Percentiles rank a stretch among this genome's conserved stretches.
Evolutionary conservation across 148 eudicot species (phyloP).

Genomic region (Agrostemma githago): DNA sequence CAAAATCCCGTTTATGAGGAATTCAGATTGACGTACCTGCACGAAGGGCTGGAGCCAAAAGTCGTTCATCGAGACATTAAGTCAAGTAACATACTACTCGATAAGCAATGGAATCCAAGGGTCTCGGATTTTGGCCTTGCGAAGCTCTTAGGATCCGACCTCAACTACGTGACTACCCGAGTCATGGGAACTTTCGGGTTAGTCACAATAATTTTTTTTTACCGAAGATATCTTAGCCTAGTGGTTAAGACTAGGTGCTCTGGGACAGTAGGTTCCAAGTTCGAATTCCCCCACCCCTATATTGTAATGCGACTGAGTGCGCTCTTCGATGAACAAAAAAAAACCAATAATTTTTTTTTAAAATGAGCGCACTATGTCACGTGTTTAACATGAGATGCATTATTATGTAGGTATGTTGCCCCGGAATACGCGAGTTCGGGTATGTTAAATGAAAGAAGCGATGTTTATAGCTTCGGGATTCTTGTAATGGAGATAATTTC

Average conservation of each 20-base stretch:
- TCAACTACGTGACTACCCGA: conserved; percentile 72
- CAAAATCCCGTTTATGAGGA: conserved; percentile 2
- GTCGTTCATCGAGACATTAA: conserved; percentile 91
- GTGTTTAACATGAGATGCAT: background rate
- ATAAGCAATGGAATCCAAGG: conserved; percentile 72
- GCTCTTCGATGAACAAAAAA: too few relatives aligned
- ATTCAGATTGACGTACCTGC: conserved; percentile 74
- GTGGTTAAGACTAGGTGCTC: too few relatives aligned
- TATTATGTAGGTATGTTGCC: conserved; percentile 71
- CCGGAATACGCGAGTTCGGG: conserved; percentile 96
- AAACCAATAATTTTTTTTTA: too few relatives aligned
- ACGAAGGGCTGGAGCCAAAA: conserved; percentile 92
- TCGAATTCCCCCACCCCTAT: too few relatives aligned
- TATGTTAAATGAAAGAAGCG: conserved; percentile 89
- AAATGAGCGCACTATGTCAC: too few relatives aligned
- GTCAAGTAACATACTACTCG: conserved; percentile 87
- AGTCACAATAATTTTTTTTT: conserved; percentile 13
- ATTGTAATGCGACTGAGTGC: too few relatives aligned
- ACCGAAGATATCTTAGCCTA: too few relatives aligned
- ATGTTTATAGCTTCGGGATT: conserved; percentile 87
- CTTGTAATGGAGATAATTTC: conserved; percentile 83
- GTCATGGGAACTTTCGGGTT: conserved; percentile 97
- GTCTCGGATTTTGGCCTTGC: conserved; percentile 90
- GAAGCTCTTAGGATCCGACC: conserved; percentile 74
- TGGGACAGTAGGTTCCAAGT: too few relatives aligned